These are phyloP conservation scores for Neocallimastix lanati DNA, from an alignment of 192 early-diverging fungal species.

Conservation along the genomic window DNA sequence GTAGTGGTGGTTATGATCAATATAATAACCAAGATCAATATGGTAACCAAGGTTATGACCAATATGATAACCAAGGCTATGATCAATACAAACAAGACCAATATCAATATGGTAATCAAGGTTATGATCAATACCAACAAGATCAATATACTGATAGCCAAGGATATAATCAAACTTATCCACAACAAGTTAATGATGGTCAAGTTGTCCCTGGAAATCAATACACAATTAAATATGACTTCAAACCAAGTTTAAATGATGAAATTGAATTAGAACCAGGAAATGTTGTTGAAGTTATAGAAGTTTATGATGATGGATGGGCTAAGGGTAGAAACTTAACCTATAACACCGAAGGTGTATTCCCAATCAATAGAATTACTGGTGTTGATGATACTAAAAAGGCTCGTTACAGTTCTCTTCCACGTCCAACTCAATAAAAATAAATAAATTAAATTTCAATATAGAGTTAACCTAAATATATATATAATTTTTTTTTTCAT, in stretches of 20 bases:
- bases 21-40: not conserved
- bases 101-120: not conserved
- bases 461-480: too few species aligned
- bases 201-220: not conserved
- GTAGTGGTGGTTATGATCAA: not conserved
- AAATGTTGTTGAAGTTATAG: not conserved
- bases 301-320: not conserved
- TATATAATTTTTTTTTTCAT: too few species aligned
- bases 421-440: not conserved
- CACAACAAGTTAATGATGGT: not conserved
- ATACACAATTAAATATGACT: not conserved
- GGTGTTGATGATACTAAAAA: not conserved
- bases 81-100: too few species aligned
- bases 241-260: not conserved
- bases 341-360: not conserved
- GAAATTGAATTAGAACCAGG: not conserved
- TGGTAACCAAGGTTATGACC: not conserved
- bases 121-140: not conserved
- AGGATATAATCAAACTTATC: not conserved
- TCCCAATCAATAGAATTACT: not conserved
- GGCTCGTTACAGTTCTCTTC: not conserved
- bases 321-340: not conserved
- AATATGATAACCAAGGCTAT: too few species aligned
- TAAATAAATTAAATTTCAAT: too few species aligned
- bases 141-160: not conserved